Conservation (phyloP, 441 rosid genomes). For the Adansonia gregorii region DNA sequence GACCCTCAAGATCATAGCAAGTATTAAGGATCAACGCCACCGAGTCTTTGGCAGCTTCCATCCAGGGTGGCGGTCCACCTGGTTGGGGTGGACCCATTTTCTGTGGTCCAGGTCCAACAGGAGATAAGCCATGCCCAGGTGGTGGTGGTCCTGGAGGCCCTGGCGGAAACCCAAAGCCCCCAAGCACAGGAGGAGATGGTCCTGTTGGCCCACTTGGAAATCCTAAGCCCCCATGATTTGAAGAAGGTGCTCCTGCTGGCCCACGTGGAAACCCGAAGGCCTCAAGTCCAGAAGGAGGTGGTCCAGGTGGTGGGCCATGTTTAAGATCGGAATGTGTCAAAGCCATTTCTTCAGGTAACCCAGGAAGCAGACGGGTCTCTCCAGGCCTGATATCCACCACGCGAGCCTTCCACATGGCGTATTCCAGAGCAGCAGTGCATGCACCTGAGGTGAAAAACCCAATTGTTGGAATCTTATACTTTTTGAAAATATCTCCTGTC, state of each 20-base stretch:
- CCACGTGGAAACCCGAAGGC: constrained; percentile 12
- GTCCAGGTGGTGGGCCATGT: constrained; percentile 34
- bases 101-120: constrained; percentile 18
- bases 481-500: constrained; percentile 37
- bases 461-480: constrained; percentile 40
- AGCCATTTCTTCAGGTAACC: constrained; percentile 53
- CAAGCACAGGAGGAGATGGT: constrained; percentile 20
- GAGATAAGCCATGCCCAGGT: not conserved
- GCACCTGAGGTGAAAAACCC: constrained; percentile 62
- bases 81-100: constrained; percentile 31
- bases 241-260: constrained; percentile 15
- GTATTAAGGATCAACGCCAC: constrained; percentile 42
- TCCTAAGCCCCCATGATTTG: not conserved
- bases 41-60: constrained; percentile 31
- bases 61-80: constrained; percentile 43
- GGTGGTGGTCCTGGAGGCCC: constrained; percentile 10
- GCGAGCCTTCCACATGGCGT: constrained; percentile 45
- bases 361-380: constrained; percentile 44
- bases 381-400: constrained; percentile 37
- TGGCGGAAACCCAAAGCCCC: not conserved
- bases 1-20: constrained; percentile 43
- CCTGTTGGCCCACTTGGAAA: not conserved
- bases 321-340: constrained; percentile 44
- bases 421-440: constrained; percentile 55
- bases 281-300: constrained; percentile 19